phyloP scores from a whole-genome alignment of 441 rosid species.

The Gossypium aridum region DNA sequence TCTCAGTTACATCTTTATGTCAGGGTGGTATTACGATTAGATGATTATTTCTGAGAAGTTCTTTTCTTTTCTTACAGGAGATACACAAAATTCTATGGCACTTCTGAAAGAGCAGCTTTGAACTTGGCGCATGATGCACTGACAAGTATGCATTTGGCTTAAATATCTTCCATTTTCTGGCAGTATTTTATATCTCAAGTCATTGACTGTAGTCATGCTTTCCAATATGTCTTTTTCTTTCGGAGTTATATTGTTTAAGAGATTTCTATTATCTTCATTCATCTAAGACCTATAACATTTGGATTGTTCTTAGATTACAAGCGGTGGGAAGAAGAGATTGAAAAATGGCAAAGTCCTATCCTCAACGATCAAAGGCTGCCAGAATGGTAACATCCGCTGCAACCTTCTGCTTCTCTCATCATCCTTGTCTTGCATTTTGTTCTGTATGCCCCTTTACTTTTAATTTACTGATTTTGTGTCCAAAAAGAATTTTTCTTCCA shows the following conservation, averaged over 20 bases:
- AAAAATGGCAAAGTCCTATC: conserved; percentile 86
- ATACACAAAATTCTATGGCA: conserved; percentile 89
- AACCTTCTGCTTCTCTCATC: background rate
- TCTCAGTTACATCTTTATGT: background rate
- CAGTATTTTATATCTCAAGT: conserved; percentile 6
- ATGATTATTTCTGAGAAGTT: background rate
- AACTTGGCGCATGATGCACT: conserved; percentile 87
- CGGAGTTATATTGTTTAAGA: background rate
- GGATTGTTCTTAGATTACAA: conserved; percentile 57
- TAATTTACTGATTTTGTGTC: background rate
- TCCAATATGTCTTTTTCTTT: background rate
- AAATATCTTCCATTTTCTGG: conserved; percentile 1
- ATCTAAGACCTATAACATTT: conserved; percentile 3
- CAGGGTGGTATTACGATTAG: background rate
- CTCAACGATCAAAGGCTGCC: conserved; percentile 77
- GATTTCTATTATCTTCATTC: background rate
- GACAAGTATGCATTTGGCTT: conserved; percentile 47
- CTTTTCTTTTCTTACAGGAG: conserved; percentile 47
- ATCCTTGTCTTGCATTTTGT: background rate
- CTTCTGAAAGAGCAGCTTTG: conserved; percentile 75
- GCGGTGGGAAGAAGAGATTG: conserved; percentile 95
- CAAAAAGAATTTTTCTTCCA: background rate
- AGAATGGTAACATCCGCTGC: conserved; percentile 59
- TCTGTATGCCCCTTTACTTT: background rate
- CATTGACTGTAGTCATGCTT: background rate